Conservation (phyloP, 176 grass and related monocot genomes). For the Secale cereale region DNA sequence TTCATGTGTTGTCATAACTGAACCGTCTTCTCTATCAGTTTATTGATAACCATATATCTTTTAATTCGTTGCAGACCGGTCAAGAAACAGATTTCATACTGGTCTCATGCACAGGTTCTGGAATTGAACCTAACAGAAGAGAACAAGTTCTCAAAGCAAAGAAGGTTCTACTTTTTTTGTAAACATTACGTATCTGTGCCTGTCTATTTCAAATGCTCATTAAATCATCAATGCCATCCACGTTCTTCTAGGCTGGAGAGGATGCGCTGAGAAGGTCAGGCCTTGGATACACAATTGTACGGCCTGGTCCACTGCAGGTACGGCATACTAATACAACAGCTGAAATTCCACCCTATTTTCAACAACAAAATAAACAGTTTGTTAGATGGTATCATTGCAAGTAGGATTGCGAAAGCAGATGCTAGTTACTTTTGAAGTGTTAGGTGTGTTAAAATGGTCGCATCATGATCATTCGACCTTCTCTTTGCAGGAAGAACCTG, state of each 20-base stretch:
- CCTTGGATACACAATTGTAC: slow-evolving; percentile 95
- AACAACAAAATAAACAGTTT: background rate
- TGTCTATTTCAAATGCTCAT: slow-evolving; percentile 23
- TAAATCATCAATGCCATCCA: background rate
- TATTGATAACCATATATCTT: slow-evolving; percentile 23
- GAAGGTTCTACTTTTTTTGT: slow-evolving; percentile 55
- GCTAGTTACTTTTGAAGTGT: background rate
- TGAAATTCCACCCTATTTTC: background rate
- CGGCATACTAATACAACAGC: slow-evolving; percentile 5
- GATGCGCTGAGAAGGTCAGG: slow-evolving; percentile 92
- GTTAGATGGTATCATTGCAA: background rate
- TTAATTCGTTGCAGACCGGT: slow-evolving; percentile 52
- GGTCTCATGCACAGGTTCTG: slow-evolving; percentile 91
- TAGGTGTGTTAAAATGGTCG: background rate
- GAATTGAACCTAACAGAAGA: slow-evolving; percentile 81
- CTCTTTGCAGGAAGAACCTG: slow-evolving; percentile 91
- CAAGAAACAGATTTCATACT: slow-evolving; percentile 95
- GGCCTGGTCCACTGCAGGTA: slow-evolving; percentile 90
- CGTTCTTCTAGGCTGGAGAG: slow-evolving; percentile 71
- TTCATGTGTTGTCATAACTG: background rate
- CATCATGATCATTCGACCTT: background rate
- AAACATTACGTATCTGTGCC: background rate
- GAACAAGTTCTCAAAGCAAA: slow-evolving; percentile 98
- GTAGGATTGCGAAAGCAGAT: background rate
- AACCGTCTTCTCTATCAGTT: background rate